Evolutionary conservation across 257 asterid species (phyloP).

Genomic region (Penstemon newberryi): DNA sequence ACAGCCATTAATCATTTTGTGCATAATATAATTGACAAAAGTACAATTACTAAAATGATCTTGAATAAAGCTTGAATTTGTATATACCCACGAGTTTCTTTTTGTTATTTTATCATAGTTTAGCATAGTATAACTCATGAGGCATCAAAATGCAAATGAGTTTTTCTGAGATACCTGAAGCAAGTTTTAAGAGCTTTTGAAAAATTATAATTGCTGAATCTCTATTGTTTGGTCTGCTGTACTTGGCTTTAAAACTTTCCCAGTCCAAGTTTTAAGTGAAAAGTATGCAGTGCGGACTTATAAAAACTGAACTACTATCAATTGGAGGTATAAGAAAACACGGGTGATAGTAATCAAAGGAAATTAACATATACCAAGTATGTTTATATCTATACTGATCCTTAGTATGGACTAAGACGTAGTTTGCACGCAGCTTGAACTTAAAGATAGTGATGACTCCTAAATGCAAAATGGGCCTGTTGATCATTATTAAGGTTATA

Average conservation of each 20-base stretch:
- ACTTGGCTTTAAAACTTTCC: background rate
- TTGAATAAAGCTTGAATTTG: too few species aligned
- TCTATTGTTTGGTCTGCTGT: slow-evolving; percentile 13
- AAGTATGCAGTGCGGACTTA: background rate
- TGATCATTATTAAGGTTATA: too few species aligned
- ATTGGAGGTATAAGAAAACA: background rate
- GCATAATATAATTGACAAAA: too few species aligned
- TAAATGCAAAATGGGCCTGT: background rate
- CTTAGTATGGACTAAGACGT: background rate
- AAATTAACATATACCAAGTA: too few species aligned
- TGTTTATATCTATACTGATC: too few species aligned
- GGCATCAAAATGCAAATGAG: background rate
- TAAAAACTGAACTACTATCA: background rate
- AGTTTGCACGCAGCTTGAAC: background rate
- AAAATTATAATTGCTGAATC: background rate
- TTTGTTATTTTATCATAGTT: background rate
- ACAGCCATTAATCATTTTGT: too few species aligned
- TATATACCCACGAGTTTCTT: background rate
- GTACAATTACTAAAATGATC: too few species aligned
- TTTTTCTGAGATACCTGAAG: slow-evolving; percentile 19
- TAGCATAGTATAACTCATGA: background rate
- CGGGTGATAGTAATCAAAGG: too few species aligned
- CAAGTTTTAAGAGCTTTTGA: slow-evolving; percentile 8
- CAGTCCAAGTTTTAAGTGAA: background rate
- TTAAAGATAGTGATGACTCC: background rate